phyloP scores from a whole-genome alignment of 805 yeast genomes.

The Ogataea chonburiensis region DNA sequence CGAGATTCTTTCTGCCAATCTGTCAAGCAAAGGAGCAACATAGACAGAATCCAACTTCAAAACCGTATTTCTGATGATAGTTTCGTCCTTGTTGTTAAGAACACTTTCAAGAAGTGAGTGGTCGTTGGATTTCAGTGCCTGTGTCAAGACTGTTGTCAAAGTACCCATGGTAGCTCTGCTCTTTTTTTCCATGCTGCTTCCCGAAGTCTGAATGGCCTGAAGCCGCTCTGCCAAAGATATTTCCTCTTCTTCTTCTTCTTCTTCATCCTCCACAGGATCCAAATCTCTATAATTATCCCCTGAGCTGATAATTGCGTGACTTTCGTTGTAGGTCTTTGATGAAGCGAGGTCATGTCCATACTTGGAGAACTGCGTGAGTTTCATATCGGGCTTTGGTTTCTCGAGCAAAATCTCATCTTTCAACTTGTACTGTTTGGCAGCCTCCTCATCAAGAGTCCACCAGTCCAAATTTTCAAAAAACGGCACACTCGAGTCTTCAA shows the following conservation, averaged over 20 bases:
- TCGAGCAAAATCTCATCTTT: slow-evolving; percentile 27
- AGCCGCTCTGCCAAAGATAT: slow-evolving; percentile 53
- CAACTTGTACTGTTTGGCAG: slow-evolving; percentile 29
- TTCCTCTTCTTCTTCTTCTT: slow-evolving; percentile 41
- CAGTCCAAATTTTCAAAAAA: slow-evolving; percentile 56
- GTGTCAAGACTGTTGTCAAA: slow-evolving; percentile 78
- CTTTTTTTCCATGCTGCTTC: slow-evolving; percentile 32
- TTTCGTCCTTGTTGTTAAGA: slow-evolving; percentile 53
- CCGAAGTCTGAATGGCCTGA: slow-evolving; percentile 30
- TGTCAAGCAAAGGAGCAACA: slow-evolving; percentile 50
- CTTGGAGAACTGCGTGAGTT: slow-evolving; percentile 41
- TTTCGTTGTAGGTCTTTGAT: slow-evolving; percentile 57
- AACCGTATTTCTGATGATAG: slow-evolving; percentile 49
- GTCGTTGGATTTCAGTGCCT: slow-evolving; percentile 86
- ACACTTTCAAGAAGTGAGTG: slow-evolving; percentile 84
- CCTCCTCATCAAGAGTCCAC: slow-evolving; percentile 31
- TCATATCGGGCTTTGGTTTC: slow-evolving; percentile 42
- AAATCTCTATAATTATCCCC: slow-evolving; percentile 64
- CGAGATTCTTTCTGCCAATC: slow-evolving; percentile 51
- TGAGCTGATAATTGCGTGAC: slow-evolving; percentile 56
- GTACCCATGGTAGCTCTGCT: slow-evolving; percentile 69
- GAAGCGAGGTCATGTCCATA: slow-evolving; percentile 54
- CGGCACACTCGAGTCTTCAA: slow-evolving; percentile 58
- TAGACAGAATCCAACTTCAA: slow-evolving; percentile 47
- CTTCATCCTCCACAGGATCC: slow-evolving; percentile 46